These are phyloP conservation scores for maize (Zea mays) DNA, from an alignment of 176 grass and related monocot genomes.

Conservation along the genomic window DNA sequence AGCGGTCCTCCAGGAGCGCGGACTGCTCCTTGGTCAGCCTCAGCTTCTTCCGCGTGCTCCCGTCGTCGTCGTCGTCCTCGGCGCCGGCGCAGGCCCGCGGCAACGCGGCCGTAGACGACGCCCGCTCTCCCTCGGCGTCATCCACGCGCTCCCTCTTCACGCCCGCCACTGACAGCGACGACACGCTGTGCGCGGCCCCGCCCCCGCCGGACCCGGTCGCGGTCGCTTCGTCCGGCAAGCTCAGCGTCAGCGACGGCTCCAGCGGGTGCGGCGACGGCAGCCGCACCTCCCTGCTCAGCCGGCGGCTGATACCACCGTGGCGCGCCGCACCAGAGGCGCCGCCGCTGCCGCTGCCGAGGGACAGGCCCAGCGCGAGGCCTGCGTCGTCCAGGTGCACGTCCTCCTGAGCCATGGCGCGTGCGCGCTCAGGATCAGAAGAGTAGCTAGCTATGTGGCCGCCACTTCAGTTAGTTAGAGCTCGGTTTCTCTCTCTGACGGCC, in stretches of 20 bases:
- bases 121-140: constrained; percentile 56
- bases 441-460: background rate
- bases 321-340: background rate
- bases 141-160: constrained; percentile 57
- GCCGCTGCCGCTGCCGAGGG: constrained; percentile 34
- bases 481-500: background rate
- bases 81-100: constrained; percentile 12
- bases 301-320: background rate
- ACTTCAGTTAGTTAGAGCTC: background rate
- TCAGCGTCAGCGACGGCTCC: constrained; percentile 77
- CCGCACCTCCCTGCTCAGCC: background rate
- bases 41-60: constrained; percentile 84
- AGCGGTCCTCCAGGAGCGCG: constrained; percentile 83
- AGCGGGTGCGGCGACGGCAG: constrained; percentile 7
- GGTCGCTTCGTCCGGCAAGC: constrained; percentile 51
- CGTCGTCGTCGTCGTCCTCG: constrained; percentile 86
- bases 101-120: constrained; percentile 34
- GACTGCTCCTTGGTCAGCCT: constrained; percentile 97
- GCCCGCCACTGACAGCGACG: constrained; percentile 51
- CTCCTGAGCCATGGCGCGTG: constrained; percentile 40
- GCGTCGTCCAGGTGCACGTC: constrained; percentile 46
- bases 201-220: constrained; percentile 22
- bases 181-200: constrained; percentile 30
- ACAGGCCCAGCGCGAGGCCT: constrained; percentile 66
- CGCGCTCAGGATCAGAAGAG: background rate